These are phyloP conservation scores for Rhizoclosmatium globosum DNA, from an alignment of 192 early-diverging fungal genomes.

Conservation along the genomic window DNA sequence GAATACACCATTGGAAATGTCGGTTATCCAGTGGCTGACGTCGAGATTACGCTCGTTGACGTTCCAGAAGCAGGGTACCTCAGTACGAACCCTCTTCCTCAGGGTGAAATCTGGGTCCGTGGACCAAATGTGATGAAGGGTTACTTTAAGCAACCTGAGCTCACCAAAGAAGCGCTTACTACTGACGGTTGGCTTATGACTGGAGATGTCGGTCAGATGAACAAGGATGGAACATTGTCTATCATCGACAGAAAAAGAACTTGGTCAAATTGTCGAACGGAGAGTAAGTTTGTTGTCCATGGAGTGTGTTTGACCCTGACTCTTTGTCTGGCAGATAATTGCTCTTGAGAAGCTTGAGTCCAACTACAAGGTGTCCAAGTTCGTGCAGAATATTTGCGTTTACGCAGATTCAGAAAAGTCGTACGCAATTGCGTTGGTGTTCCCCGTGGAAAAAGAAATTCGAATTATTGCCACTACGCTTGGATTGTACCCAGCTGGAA, in stretches of 20 bases:
- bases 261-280: constrained; percentile 49
- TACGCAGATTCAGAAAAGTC: constrained; percentile 72
- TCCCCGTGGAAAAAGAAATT: constrained; percentile 65
- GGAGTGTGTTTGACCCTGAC: not conserved
- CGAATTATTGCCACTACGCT: constrained; percentile 56
- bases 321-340: constrained; percentile 54
- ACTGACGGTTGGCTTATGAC: constrained; percentile 86
- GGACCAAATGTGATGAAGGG: constrained; percentile 79
- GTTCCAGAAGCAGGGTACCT: constrained; percentile 19
- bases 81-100: constrained; percentile 27
- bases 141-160: constrained; percentile 76
- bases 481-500: constrained; percentile 24
- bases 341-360: constrained; percentile 95
- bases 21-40: constrained; percentile 68
- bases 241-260: constrained; percentile 89
- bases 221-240: constrained; percentile 67
- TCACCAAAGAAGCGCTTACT: constrained; percentile 72
- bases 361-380: constrained; percentile 77
- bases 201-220: constrained; percentile 88
- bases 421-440: constrained; percentile 79
- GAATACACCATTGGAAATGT: not conserved
- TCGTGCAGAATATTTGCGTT: constrained; percentile 74
- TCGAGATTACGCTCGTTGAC: constrained; percentile 79
- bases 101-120: constrained; percentile 87
- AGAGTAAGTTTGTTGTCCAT: constrained; percentile 49